phyloP scores from a whole-genome alignment of 2,329 filamentous ascomycete species.

The Exophiala sp. region DNA sequence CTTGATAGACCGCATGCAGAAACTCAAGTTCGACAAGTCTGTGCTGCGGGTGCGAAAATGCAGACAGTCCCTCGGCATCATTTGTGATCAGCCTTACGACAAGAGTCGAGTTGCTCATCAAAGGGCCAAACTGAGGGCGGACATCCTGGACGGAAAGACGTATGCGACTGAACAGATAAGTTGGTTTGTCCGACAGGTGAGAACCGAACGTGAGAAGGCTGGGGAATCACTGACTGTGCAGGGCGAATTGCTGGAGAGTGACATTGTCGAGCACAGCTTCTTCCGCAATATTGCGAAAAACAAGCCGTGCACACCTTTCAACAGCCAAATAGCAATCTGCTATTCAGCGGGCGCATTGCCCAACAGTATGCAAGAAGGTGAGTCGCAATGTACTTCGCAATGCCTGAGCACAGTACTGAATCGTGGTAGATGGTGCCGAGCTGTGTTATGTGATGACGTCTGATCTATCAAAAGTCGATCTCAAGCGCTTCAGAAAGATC shows the following conservation, averaged over 20 bases:
- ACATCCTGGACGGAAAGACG: neutral
- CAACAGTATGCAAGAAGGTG: no score
- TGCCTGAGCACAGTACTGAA: neutral
- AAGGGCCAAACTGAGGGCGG: neutral
- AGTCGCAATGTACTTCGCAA: no score
- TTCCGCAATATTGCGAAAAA: constrained; percentile 3
- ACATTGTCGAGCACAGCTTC: neutral
- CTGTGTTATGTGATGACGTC: constrained; percentile 3
- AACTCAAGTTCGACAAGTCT: constrained; percentile 20
- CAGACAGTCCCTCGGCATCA: constrained; percentile 3
- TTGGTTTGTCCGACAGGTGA: constrained; percentile 4
- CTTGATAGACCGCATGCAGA: constrained; percentile 35
- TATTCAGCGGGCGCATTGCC: no score
- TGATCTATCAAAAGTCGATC: neutral
- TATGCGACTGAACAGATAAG: constrained; percentile 4
- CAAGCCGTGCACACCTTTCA: neutral
- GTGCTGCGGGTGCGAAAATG: constrained; percentile 16
- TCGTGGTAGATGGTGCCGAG: neutral
- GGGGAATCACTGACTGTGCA: no score
- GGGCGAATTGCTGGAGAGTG: constrained; percentile 1
- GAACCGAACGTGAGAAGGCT: no score
- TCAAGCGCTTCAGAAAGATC: constrained; percentile 1
- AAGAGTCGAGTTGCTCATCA: neutral
- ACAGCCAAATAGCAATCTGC: neutral
- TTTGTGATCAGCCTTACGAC: constrained; percentile 5